Conservation (phyloP, 768 basidiomycete genomes). For the Rhizopogon roseolus region DNA sequence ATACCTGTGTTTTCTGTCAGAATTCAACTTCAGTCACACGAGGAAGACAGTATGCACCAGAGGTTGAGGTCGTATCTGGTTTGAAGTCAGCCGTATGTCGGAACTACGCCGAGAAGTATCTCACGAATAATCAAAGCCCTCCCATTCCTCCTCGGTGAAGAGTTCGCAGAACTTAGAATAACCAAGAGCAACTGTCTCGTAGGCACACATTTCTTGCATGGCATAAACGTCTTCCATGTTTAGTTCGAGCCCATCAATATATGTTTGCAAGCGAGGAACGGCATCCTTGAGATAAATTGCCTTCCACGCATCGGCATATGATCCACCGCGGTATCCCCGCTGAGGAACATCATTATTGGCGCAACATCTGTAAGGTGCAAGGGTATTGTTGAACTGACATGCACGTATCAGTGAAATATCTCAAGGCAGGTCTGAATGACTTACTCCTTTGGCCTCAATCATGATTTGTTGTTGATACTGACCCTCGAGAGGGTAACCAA, state of each 20-base stretch:
- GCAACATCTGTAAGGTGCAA: slow-evolving; percentile 44
- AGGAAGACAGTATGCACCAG: slow-evolving; percentile 2
- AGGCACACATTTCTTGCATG: slow-evolving; percentile 76
- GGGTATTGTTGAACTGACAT: slow-evolving; percentile 43
- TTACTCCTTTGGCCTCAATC: slow-evolving; percentile 31
- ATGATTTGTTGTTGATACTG: slow-evolving; percentile 43
- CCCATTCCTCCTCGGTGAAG: slow-evolving; percentile 87
- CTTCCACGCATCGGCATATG: slow-evolving; percentile 60
- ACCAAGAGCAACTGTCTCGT: slow-evolving; percentile 85
- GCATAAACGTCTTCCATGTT: slow-evolving; percentile 60
- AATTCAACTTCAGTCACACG: slow-evolving; percentile 1
- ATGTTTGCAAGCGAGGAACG: slow-evolving; percentile 44
- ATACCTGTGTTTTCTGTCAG: slow-evolving; percentile 31
- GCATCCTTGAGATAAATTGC: slow-evolving; percentile 65
- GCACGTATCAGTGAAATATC: not conserved
- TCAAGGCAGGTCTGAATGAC: slow-evolving; percentile 12
- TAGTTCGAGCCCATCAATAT: slow-evolving; percentile 55
- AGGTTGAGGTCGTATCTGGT: not conserved
- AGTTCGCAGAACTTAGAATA: slow-evolving; percentile 85
- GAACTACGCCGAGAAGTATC: slow-evolving; percentile 16
- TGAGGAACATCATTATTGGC: slow-evolving; percentile 43
- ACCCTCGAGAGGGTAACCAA: slow-evolving; percentile 39
- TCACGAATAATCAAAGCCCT: slow-evolving; percentile 80
- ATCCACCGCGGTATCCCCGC: slow-evolving; percentile 48
- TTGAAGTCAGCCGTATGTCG: not conserved